These are phyloP conservation scores for Erysiphe pisi DNA, from an alignment of 2,329 filamentous ascomycete genomes.

Conservation along the genomic window DNA sequence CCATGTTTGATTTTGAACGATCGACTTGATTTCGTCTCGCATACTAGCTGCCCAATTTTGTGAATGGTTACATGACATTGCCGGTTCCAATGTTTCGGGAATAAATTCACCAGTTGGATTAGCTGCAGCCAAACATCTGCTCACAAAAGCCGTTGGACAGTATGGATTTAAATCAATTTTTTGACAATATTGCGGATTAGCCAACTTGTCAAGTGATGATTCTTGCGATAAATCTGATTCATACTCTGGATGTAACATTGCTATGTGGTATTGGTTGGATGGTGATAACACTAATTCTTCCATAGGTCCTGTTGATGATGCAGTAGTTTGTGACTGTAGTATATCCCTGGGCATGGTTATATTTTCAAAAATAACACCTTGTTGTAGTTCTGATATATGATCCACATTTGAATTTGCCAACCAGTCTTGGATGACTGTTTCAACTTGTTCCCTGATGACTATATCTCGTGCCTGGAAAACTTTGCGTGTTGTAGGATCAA, in stretches of 20 bases:
- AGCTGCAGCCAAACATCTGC: slow-evolving; percentile 5
- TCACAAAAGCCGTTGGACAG: not conserved
- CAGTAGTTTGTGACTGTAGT: not conserved
- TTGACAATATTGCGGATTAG: not conserved
- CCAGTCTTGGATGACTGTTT: no score
- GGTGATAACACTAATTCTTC: not conserved
- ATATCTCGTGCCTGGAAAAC: not conserved
- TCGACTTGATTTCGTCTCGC: slow-evolving; percentile 1
- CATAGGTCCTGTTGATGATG: not conserved
- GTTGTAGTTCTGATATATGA: not conserved
- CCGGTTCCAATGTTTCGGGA: not conserved
- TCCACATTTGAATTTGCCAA: no score
- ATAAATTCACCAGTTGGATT: not conserved
- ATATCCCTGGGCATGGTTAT: not conserved
- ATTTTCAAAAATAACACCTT: not conserved
- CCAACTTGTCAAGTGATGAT: not conserved
- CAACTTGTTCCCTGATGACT: not conserved
- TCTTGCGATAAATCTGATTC: not conserved
- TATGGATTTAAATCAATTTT: no score
- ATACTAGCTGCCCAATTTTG: not conserved
- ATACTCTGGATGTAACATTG: not conserved
- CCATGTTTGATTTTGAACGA: not conserved
- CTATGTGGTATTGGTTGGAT: not conserved
- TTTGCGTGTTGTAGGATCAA: not conserved
- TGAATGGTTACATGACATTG: not conserved